Evolutionary conservation across 2,329 filamentous ascomycete species (phyloP).

Genomic region (Xylaria sp.): DNA sequence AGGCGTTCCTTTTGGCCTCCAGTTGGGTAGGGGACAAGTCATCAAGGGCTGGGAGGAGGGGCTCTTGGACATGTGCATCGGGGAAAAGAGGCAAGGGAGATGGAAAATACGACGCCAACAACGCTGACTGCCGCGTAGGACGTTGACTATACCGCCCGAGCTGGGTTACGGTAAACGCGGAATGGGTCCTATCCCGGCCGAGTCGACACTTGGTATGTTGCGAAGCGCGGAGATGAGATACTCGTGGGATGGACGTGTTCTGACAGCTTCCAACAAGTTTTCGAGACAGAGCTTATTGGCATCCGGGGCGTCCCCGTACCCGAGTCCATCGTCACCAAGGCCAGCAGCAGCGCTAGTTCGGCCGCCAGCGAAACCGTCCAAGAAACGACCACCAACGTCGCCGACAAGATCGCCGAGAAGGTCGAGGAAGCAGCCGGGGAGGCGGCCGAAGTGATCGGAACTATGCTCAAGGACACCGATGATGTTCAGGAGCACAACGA

Average conservation of each 20-base stretch:
- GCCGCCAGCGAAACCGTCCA: constrained; percentile 34
- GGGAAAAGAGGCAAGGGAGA: constrained; percentile 71
- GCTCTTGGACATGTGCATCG: constrained; percentile 90
- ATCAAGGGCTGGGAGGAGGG: constrained; percentile 97
- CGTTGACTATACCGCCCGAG: constrained; percentile 85
- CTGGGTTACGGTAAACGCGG: constrained; percentile 77
- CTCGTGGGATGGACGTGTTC: neutral
- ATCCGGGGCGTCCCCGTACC: constrained; percentile 72
- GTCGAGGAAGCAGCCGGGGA: constrained; percentile 52
- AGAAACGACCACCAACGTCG: constrained; percentile 35
- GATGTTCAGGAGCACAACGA: constrained; percentile 62
- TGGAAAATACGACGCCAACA: neutral
- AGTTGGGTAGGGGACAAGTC: constrained; percentile 77
- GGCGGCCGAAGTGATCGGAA: constrained; percentile 56
- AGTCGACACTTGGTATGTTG: constrained; percentile 71
- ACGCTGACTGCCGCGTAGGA: constrained; percentile 47
- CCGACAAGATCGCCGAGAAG: constrained; percentile 46
- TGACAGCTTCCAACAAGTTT: constrained; percentile 56
- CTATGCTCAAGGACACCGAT: constrained; percentile 56
- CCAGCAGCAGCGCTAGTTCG: constrained; percentile 31
- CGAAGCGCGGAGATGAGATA: neutral
- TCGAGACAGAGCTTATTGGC: constrained; percentile 86
- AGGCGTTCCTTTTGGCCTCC: constrained; percentile 75
- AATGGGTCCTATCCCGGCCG: constrained; percentile 82
- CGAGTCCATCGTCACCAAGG: constrained; percentile 49